Evolutionary conservation across 2,329 filamentous ascomycete species (phyloP), one percentile per base, ranked within the genome.

Genomic region (Xylaria sp.): DNA sequence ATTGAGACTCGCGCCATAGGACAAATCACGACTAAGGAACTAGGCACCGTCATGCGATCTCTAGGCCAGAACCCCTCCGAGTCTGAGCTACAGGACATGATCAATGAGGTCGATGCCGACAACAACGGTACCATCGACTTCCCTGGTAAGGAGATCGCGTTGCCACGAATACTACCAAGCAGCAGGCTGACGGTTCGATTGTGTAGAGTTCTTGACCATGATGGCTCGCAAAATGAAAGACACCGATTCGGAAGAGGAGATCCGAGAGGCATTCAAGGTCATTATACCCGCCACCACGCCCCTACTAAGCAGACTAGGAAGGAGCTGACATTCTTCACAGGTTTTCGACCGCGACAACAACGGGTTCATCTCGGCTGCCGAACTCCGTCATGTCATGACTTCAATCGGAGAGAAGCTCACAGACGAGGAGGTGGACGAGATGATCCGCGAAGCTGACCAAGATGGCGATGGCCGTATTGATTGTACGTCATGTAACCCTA

Each of bases 171-270:
- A 27, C 21, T 33, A 15, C 51, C 19, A 54, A 51, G 27, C 29
- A 35, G 17, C 47, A 55, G 57, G 67, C 74, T 78, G 63, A 76
- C 71, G 64, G 54, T 68, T 37, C 33, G 21, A 54, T 61, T 55
- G 52, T 54, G 44, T 74, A 94, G 91, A 95, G 76, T 95, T 95
- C 80, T 83, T 95, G 64, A 95, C 91, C 67, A 95, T 95, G 91
- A 95, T 95, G 91, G 91, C 91, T 63, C 87, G 91, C 74, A 95
- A 95, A 83, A 95, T 95, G 91, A 94, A 94, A 84, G 91, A 94
- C 73, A 95, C 91, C 70, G 91, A 95, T 75, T 94, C 91, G 49
- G 91, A 95, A 80, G 91, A 95, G 80, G 91, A 95, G 78, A 95
- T 95, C 71, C 87, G 91, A 72, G 91, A 94, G 78, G 91, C 91